Percentiles rank a stretch among this genome's conserved stretches.
phyloP scores from a whole-genome alignment of 176 grass and related monocot species.

The Phragmites australis region DNA sequence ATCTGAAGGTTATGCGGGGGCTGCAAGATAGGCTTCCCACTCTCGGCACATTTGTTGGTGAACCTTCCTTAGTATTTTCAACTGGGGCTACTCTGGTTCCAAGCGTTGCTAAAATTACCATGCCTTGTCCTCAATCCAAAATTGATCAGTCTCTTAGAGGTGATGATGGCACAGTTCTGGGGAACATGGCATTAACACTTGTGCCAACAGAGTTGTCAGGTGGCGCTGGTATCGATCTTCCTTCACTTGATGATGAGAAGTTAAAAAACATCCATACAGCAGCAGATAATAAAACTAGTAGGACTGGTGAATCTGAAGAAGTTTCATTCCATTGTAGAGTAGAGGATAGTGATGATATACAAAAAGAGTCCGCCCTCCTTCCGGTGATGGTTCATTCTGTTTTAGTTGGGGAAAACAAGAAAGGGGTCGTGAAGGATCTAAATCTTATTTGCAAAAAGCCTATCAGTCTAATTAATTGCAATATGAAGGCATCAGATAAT shows the following conservation, averaged over 20 bases:
- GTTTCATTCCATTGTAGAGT: slow-evolving; percentile 7
- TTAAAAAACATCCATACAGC: neutral
- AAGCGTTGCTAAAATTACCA: neutral
- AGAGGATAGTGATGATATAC: slow-evolving; percentile 39
- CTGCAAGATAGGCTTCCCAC: slow-evolving; percentile 28
- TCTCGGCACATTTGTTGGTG: neutral
- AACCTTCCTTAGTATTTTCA: slow-evolving; percentile 33
- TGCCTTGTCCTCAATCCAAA: slow-evolving; percentile 10
- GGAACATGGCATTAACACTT: slow-evolving; percentile 12
- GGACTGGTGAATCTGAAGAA: slow-evolving; percentile 32
- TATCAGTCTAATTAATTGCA: slow-evolving; percentile 18
- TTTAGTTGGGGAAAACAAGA: slow-evolving; percentile 6
- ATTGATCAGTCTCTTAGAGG: slow-evolving; percentile 8
- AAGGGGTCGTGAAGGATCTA: slow-evolving; percentile 29
- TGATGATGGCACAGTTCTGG: slow-evolving; percentile 1
- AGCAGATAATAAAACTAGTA: slow-evolving; percentile 9
- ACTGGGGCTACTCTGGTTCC: slow-evolving; percentile 11
- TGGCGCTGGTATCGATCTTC: neutral
- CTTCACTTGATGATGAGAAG: slow-evolving; percentile 24
- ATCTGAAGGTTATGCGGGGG: slow-evolving; percentile 18
- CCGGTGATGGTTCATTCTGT: neutral
- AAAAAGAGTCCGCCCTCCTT: slow-evolving; percentile 20
- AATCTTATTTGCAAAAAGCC: slow-evolving; percentile 13
- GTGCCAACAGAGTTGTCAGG: slow-evolving; percentile 6
- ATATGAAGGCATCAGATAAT: neutral